Evolutionary conservation across 1,139 yeast species (phyloP), one percentile per base, ranked within the genome.

Genomic region (Protomyces macrosporus): DNA sequence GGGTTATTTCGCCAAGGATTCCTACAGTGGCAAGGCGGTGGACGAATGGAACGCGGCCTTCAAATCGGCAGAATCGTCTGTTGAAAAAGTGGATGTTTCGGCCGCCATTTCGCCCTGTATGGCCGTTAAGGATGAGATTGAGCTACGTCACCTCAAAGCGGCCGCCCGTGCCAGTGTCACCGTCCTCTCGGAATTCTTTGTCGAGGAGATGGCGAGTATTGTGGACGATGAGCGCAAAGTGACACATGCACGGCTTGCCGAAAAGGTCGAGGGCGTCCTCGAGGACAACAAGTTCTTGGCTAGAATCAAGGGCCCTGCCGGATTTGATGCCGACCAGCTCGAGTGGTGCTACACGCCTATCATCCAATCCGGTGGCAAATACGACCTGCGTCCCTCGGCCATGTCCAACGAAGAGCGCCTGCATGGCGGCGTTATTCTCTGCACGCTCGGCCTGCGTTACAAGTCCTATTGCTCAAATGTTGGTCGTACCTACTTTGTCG

Each of bases 261-360:
- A 90, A 69, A 83, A 81, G 71, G 80, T 93, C 60, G 97, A 91
- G 73, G 84, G 81, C 72, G 87, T 86, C 73, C 87, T 93, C 69
- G 97, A 90, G 69, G 88, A 84, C 70, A 80, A 81, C 66, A 85
- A 83, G 71, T 88, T 90, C 79, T 83, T 87, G 74, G 75, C 73
- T n/a, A 45, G 48, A 48, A 60, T 58, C 14, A 45, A 48, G 50
- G 51, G 51, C 33, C 58, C 54, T 2, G 9, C 63, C n/a, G 45
- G 52, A 12, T 60, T 90, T 70, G 96, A 90, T 71, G 79, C 87
- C 3, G 85, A 84, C 67, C 84, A 85, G 68, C 77, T 93, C 45
- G 98, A 93, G 75, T 93, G 97, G 97, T 88, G 97, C 70, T 90
- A 90, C 75, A 84, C 90, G 56, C 98, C 98, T 37, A 88, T 90